Conservation (phyloP, 1,139 yeast species). For the Taphrina communis region DNA sequence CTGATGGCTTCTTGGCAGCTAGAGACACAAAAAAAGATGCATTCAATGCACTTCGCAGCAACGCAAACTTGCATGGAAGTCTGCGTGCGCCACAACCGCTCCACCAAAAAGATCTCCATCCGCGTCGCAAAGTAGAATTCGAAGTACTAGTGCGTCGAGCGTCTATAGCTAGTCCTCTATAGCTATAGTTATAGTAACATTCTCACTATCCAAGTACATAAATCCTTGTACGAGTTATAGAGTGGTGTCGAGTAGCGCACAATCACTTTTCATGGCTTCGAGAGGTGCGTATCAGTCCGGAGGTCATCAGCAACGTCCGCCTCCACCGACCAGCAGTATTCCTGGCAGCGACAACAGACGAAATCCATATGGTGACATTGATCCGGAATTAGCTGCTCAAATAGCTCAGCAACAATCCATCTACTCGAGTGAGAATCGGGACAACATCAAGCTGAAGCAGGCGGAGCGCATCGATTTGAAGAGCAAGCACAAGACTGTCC, state of each 20-base stretch:
- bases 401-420: constrained; percentile 50
- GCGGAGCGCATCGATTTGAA: constrained; percentile 32
- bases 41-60: neutral
- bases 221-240: neutral
- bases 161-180: no score
- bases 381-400: constrained; percentile 45
- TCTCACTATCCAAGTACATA: neutral
- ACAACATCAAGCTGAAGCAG: constrained; percentile 37
- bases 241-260: no score
- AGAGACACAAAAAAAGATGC: constrained; percentile 11
- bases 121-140: no score
- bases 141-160: no score
- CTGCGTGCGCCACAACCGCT: constrained; percentile 12
- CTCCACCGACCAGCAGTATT: constrained; percentile 8
- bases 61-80: neutral
- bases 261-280: neutral
- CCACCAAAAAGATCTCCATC: neutral
- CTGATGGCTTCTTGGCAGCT: no score
- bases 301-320: constrained; percentile 1
- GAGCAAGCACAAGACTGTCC: constrained; percentile 53
- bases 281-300: constrained; percentile 12
- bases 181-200: neutral
- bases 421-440: constrained; percentile 44
- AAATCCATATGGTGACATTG: constrained; percentile 12
- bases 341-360: neutral